Evolutionary conservation across 306 rosid genomes (phyloP).

Genomic region (Cercis canadensis): DNA sequence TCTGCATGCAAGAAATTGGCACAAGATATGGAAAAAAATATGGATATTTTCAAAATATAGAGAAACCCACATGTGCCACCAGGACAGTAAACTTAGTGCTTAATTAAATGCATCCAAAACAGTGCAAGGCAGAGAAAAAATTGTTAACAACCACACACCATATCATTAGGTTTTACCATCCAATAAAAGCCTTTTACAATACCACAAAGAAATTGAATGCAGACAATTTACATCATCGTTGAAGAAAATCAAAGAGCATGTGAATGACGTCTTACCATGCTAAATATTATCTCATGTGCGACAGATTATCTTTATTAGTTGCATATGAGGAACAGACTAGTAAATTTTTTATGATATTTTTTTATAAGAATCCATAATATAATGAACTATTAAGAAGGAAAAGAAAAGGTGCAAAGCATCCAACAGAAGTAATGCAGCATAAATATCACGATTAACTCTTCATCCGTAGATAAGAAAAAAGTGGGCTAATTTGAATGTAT

Average conservation of each 20-base stretch:
- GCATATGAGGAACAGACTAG: conserved; percentile 29
- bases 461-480: conserved; percentile 13
- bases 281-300: conserved; percentile 11
- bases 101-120: conserved; percentile 29
- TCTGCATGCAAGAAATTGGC: conserved; percentile 1
- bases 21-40: not conserved
- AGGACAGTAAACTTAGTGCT: conserved; percentile 16
- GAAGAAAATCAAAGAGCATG: conserved; percentile 6
- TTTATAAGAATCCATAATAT: conserved; percentile 25
- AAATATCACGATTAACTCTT: conserved; percentile 9
- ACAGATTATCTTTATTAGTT: conserved; percentile 14
- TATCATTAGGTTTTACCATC: conserved; percentile 13
- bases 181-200: conserved; percentile 29
- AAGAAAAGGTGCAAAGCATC: not conserved
- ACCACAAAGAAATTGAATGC: conserved; percentile 18
- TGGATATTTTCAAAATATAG: conserved; percentile 25
- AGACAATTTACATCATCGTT: not conserved
- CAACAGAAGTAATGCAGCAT: conserved; percentile 19
- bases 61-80: conserved; percentile 28
- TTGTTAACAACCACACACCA: conserved; percentile 8
- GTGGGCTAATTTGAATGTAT: conserved; percentile 7
- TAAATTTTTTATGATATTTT: conserved; percentile 17
- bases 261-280: not conserved
- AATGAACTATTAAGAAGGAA: conserved; percentile 18
- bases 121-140: conserved; percentile 20